A percentile compares a stretch with the other conserved stretches of the same genome.
phyloP scores from a whole-genome alignment of 2,329 filamentous ascomycete species.

The Hypoxylon sp. region DNA sequence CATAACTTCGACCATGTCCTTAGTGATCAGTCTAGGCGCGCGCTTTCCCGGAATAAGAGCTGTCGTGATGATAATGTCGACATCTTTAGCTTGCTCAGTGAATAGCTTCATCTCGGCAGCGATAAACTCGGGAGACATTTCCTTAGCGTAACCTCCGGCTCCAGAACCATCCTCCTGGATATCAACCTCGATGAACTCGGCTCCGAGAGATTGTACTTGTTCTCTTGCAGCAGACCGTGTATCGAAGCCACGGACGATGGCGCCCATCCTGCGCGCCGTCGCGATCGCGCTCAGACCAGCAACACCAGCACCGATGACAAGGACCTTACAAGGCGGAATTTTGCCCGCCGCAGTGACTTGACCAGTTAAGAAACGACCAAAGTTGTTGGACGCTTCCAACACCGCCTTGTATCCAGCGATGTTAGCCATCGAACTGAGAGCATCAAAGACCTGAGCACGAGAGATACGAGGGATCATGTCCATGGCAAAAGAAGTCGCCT shows the following conservation, averaged over 20 bases:
- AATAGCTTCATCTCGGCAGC: conserved; percentile 95
- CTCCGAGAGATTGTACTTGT: conserved; percentile 90
- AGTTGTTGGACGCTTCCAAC: conserved; percentile 88
- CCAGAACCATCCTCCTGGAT: conserved; percentile 87
- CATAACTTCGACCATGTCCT: conserved; percentile 84
- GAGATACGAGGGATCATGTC: conserved; percentile 93
- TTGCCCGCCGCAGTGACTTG: conserved; percentile 91
- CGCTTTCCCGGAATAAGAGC: conserved; percentile 89
- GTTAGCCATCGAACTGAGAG: conserved; percentile 92
- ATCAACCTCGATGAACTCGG: conserved; percentile 90
- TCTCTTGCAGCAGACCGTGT: conserved; percentile 89
- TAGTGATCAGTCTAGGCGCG: conserved; percentile 86
- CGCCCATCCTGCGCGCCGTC: conserved; percentile 85
- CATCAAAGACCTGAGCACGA: conserved; percentile 88
- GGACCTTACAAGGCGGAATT: conserved; percentile 89
- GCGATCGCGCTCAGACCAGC: conserved; percentile 90
- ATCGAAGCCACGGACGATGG: conserved; percentile 91
- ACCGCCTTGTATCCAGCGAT: conserved; percentile 95
- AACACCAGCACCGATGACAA: conserved; percentile 91
- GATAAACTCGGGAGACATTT: conserved; percentile 95
- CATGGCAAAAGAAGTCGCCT: conserved; percentile 87
- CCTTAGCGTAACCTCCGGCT: conserved; percentile 88
- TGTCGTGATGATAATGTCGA: conserved; percentile 93
- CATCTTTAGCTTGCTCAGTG: conserved; percentile 85
- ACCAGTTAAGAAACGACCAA: conserved; percentile 88